phyloP scores from a whole-genome alignment of 331 rosid species.

The Erythrophleum ivorense region DNA sequence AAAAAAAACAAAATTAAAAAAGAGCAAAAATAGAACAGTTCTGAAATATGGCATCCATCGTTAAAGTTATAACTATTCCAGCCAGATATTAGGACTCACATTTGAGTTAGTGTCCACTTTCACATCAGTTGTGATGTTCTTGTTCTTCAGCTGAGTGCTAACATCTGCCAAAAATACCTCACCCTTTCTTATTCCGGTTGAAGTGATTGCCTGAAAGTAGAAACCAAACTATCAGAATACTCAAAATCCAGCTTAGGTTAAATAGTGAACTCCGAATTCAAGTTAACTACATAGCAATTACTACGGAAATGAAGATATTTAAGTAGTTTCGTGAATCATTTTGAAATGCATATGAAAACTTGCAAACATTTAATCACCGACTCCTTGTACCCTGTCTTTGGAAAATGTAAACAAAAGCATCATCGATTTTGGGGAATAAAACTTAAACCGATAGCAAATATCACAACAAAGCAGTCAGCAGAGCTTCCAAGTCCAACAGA shows the following conservation, averaged over 20 bases:
- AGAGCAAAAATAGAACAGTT: background rate
- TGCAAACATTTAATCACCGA: background rate
- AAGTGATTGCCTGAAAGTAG: slow-evolving; percentile 70
- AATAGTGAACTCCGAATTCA: background rate
- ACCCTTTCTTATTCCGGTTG: slow-evolving; percentile 82
- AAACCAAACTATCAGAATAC: slow-evolving; percentile 28
- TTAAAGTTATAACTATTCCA: background rate
- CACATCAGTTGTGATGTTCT: slow-evolving; percentile 86
- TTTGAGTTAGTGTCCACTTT: slow-evolving; percentile 91
- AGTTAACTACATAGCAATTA: background rate
- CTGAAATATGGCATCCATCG: background rate
- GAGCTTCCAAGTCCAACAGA: slow-evolving; percentile 3
- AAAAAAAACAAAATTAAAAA: background rate
- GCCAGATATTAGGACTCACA: slow-evolving; percentile 53
- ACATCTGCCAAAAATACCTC: slow-evolving; percentile 77
- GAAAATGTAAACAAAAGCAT: background rate
- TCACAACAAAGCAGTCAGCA: background rate
- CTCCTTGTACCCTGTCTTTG: background rate
- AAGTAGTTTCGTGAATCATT: background rate
- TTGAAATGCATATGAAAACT: background rate
- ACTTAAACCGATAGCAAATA: background rate
- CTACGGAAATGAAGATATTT: background rate
- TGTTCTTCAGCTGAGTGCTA: slow-evolving; percentile 84
- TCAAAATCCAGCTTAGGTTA: background rate
- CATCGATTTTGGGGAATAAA: background rate